Base-by-base conservation (phyloP, 2,329 filamentous ascomycete species). In the Sporothrix dimorphospora region DNA sequence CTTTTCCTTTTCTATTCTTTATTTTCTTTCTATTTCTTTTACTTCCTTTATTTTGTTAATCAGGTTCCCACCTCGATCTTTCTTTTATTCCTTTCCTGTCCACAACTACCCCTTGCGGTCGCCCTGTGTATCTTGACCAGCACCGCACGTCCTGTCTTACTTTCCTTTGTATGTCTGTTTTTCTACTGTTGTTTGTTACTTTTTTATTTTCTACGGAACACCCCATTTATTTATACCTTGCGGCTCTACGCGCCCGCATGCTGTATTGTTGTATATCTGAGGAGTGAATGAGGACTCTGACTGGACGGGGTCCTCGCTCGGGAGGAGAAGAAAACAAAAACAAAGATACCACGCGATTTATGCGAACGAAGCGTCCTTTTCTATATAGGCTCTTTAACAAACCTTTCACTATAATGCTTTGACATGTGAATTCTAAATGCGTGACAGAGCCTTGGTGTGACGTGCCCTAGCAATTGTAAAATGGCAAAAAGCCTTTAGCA, bases 281-380 rank as follows among this genome's bases (percentile, higher is more conserved):
- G 45, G 65, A 21, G 27, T 34, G 63, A 51, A 38, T 27, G 65
- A 47, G 14, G 24, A 19, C 19, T 11, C 19, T 40, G 34, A 40
- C 30, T 19, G 61, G 40, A 30, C n/a, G 4, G 38, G 38, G 11
- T 9, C 21, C 6, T 40, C n/a, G 14, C 21, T 14, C n/a, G 47
- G n/a, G 38, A 59, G 9, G 59, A 61, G 14, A 45, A 8, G 19
- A 38, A 14, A 24, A 38, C 4, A 40, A 38, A 49, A 47, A 45
- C 21, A 67, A 63, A 69, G 65, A 69, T 67, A 72, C 63, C 53
- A 70, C 68, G 68, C 53, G 68, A 70, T 59, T 47, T 59, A 49
- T 70, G 53, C 40, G 40, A 61, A 45, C 49, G 34, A 69, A 69
- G 51, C 66, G 21, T n/a, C 11, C 21, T 42, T 40, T 42, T n/a